Percentiles rank a stretch among this genome's conserved stretches.
phyloP scores from a whole-genome alignment of 805 yeast species.

The Lipomyces kockii region DNA sequence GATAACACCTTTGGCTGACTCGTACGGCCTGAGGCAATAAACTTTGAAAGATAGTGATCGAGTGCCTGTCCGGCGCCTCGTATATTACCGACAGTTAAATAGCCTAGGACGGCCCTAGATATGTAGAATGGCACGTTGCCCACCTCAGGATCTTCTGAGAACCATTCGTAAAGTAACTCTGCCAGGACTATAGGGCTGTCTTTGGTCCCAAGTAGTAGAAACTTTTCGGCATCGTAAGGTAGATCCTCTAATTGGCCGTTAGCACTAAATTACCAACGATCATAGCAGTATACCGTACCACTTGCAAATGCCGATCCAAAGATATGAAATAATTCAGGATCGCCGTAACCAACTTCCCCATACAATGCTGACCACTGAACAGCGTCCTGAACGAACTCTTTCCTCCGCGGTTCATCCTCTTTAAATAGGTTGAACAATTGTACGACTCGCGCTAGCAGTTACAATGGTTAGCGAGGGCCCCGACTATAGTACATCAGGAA shows the following conservation, averaged over 20 bases:
- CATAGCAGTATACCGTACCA: constrained; percentile 30
- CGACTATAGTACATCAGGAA: background rate
- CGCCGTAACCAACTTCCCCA: constrained; percentile 65
- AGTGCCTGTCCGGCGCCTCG: constrained; percentile 58
- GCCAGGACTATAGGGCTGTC: constrained; percentile 53
- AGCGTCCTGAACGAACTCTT: constrained; percentile 68
- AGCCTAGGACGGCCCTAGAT: constrained; percentile 74
- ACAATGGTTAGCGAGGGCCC: background rate
- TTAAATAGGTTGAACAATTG: constrained; percentile 52
- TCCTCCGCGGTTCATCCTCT: constrained; percentile 62
- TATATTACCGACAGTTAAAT: constrained; percentile 67
- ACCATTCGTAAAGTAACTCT: constrained; percentile 59
- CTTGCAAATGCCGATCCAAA: constrained; percentile 66
- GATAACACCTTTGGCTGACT: constrained; percentile 13
- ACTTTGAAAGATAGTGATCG: constrained; percentile 46
- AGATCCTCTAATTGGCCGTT: constrained; percentile 33
- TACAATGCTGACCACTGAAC: constrained; percentile 63
- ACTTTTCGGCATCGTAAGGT: constrained; percentile 72
- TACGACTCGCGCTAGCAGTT: constrained; percentile 47
- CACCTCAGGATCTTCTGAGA: constrained; percentile 40
- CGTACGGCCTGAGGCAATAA: constrained; percentile 39
- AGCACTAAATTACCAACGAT: background rate
- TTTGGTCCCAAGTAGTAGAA: constrained; percentile 67
- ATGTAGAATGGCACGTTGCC: constrained; percentile 46
- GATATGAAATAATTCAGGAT: constrained; percentile 71